phyloP scores from a whole-genome alignment of 768 basidiomycete genomes.

The Cyclocybe cylindracea region DNA sequence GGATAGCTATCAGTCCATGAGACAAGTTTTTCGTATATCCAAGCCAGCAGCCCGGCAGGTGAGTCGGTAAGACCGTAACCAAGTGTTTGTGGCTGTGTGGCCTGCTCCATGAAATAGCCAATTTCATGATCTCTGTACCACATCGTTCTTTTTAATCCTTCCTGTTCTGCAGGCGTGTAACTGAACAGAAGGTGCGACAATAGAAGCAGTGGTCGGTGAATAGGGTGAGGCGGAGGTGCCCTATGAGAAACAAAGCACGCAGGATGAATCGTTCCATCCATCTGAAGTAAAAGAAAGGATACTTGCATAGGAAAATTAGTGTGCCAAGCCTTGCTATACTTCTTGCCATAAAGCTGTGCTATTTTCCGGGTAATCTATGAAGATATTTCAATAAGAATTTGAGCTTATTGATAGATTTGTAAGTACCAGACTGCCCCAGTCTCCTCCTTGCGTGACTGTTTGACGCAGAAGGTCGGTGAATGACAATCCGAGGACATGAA shows the following conservation, averaged over 20 bases:
- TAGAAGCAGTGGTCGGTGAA: constrained; percentile 22
- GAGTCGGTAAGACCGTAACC: constrained; percentile 59
- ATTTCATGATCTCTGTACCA: constrained; percentile 28
- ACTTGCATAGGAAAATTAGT: constrained; percentile 47
- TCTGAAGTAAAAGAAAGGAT: neutral
- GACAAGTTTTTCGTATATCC: constrained; percentile 26
- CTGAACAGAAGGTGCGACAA: constrained; percentile 27
- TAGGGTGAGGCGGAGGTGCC: constrained; percentile 17
- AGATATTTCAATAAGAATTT: neutral
- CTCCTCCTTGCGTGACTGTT: constrained; percentile 47
- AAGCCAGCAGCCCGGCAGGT: constrained; percentile 52
- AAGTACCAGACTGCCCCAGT: constrained; percentile 44
- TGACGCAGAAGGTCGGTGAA: neutral
- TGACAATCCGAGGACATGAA: neutral
- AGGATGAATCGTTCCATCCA: neutral
- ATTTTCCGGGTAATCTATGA: constrained; percentile 28
- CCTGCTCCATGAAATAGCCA: constrained; percentile 42
- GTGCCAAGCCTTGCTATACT: constrained; percentile 52
- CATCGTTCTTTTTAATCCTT: constrained; percentile 26
- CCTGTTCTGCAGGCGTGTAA: constrained; percentile 33
- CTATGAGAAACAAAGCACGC: constrained; percentile 7
- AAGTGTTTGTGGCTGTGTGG: constrained; percentile 52
- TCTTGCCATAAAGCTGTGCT: constrained; percentile 28
- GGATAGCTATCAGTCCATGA: constrained; percentile 11
- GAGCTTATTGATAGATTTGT: constrained; percentile 12